phyloP scores from a whole-genome alignment of 2,329 filamentous ascomycete genomes.

The Arthrobotrys megalospora region DNA sequence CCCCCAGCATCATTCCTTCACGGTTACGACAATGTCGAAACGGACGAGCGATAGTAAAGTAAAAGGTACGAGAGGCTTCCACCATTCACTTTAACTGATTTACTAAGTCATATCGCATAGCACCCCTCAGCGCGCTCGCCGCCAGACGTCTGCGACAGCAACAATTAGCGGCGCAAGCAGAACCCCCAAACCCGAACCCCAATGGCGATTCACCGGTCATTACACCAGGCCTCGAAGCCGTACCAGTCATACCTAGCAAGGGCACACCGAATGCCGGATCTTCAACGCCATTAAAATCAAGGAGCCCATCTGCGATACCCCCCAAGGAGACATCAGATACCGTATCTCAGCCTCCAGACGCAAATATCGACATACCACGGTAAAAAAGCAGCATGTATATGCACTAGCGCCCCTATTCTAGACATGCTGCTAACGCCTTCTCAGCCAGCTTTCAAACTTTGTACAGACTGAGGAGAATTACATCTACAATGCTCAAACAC shows the following conservation, averaged over 20 bases:
- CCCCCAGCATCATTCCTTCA: neutral
- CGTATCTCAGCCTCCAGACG: neutral
- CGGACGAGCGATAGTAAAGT: slow-evolving; percentile 62
- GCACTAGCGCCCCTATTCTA: slow-evolving; percentile 16
- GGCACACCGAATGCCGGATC: slow-evolving; percentile 8
- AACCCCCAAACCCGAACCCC: slow-evolving; percentile 27
- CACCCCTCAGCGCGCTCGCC: slow-evolving; percentile 63
- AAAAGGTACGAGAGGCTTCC: slow-evolving; percentile 59
- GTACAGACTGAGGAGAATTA: slow-evolving; percentile 62
- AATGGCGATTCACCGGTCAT: slow-evolving; percentile 39
- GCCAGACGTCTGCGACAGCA: slow-evolving; percentile 62
- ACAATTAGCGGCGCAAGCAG: slow-evolving; percentile 40
- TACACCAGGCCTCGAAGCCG: slow-evolving; percentile 10
- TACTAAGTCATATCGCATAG: slow-evolving; percentile 25
- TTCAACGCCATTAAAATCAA: neutral
- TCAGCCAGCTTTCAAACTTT: slow-evolving; percentile 63
- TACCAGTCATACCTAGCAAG: slow-evolving; percentile 4
- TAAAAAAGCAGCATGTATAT: slow-evolving; percentile 55
- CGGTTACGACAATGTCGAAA: slow-evolving; percentile 62
- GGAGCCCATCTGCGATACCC: slow-evolving; percentile 14
- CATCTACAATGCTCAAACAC: slow-evolving; percentile 28
- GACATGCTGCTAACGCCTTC: neutral
- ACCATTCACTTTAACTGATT: neutral
- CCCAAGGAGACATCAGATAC: slow-evolving; percentile 9
- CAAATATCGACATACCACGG: slow-evolving; percentile 41